Conservation (phyloP, 148 eudicot genomes). For the Fagopyrum esculentum region DNA sequence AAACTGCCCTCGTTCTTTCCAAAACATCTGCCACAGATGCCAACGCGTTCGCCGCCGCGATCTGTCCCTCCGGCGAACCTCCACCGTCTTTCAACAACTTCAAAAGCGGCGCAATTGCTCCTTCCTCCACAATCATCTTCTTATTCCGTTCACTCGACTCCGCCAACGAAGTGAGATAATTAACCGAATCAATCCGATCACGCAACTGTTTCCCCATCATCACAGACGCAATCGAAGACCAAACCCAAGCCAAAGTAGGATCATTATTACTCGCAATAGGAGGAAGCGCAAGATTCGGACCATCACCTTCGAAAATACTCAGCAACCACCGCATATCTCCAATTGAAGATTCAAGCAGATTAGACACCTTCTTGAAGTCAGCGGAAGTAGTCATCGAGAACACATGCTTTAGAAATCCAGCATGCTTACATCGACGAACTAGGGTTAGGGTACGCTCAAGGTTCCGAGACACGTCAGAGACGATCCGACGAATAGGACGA, state of each 20-base stretch:
- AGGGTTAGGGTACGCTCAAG: slow-evolving; percentile 53
- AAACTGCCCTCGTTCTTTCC: slow-evolving; percentile 33
- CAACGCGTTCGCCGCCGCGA: slow-evolving; percentile 55
- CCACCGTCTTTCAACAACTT: slow-evolving; percentile 58
- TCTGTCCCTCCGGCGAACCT: slow-evolving; percentile 47
- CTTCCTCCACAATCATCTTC: slow-evolving; percentile 67
- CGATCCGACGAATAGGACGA: slow-evolving; percentile 65
- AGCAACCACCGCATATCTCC: slow-evolving; percentile 60
- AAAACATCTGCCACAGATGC: slow-evolving; percentile 37
- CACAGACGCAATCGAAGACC: slow-evolving; percentile 62
- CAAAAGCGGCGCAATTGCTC: slow-evolving; percentile 51
- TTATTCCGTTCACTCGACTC: slow-evolving; percentile 39
- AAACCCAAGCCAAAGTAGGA: slow-evolving; percentile 67
- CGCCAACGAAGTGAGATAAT: slow-evolving; percentile 40
- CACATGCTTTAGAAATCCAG: slow-evolving; percentile 47
- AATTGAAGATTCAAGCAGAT: slow-evolving; percentile 43
- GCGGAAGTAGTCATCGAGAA: slow-evolving; percentile 54
- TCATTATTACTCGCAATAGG: slow-evolving; percentile 55
- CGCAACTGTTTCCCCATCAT: slow-evolving; percentile 41
- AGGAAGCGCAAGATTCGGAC: slow-evolving; percentile 34
- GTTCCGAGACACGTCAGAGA: slow-evolving; percentile 39
- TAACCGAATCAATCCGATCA: slow-evolving; percentile 49
- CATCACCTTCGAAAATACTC: slow-evolving; percentile 39
- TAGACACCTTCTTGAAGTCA: slow-evolving; percentile 59
- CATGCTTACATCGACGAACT: slow-evolving; percentile 49